Base-by-base conservation (phyloP, 768 basidiomycete genomes). In the Panus rudis region DNA sequence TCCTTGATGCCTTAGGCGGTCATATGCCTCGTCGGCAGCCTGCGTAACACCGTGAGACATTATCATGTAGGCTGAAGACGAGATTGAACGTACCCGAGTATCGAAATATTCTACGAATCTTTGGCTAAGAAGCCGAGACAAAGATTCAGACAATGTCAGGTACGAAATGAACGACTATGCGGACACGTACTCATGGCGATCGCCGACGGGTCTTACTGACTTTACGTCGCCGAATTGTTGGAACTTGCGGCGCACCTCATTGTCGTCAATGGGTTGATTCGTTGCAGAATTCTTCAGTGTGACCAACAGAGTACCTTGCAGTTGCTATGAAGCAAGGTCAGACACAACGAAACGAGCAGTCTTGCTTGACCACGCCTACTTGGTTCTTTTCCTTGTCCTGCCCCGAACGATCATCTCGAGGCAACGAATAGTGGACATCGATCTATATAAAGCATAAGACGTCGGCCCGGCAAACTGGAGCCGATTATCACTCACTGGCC, bases 371-470 rank as follows among this genome's bases (percentile, higher is more conserved):
- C n/a, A 14, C 33, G 59, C 63, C 57, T 49, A 84, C 91, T 65
- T 93, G 91, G 59, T 88, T 90, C 63, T 84, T 92, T 41, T 93
- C 92, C 37, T 82, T 72, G 49, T 73, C 79, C 42, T 75, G 73
- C 75, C 52, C 70, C 63, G 49, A 39, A 34, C 58, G 54, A 43
- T 96, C 89, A 53, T 88, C 89, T 49, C 89, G 81, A 10, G 96
- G 96, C 22, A 98, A 68, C 21, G 92, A 94, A 68, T 92, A 99
- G 62, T 99, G 96, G 1, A 99, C 93, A 67, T 99, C 96, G 61
- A 98, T 98, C 94, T 52, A 43, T 37, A 28, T n/a, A n/a, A n/a
- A 49, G 45, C 42, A 24, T 42, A 39, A 37, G 14, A 33, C 27
- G 23, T n/a, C 22, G 23, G 8, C 11, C 25, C 5, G 34, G 8